Evolutionary conservation across 345 rosid genomes (phyloP).

Genomic region (Lumnitzera racemosa): DNA sequence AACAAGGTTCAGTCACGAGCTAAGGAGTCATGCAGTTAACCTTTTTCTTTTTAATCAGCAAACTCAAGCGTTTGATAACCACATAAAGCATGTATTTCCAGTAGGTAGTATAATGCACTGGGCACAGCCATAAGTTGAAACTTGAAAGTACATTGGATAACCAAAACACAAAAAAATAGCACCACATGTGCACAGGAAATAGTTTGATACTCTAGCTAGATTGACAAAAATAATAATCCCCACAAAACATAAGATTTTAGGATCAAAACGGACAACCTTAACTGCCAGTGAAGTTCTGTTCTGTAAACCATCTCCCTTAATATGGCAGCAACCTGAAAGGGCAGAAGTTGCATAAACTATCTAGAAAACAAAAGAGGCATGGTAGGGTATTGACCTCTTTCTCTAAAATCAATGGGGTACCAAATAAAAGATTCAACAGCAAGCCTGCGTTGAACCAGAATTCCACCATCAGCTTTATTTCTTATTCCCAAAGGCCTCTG

Average conservation of each 20-base stretch:
- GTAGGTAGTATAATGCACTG: too few relatives aligned
- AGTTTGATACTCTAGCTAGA: constrained; percentile 9
- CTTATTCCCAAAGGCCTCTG: constrained; percentile 40
- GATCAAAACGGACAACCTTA: constrained; percentile 46
- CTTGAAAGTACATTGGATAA: not conserved
- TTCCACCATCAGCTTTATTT: constrained; percentile 20
- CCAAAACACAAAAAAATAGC: constrained; percentile 9
- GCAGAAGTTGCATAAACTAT: constrained; percentile 38
- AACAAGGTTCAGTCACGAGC: too few relatives aligned
- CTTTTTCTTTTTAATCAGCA: too few relatives aligned
- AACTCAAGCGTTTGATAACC: too few relatives aligned
- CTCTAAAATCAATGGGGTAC: constrained; percentile 25
- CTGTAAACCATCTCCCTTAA: constrained; percentile 41
- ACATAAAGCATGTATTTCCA: not conserved
- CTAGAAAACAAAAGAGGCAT: constrained; percentile 27
- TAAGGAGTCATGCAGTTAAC: too few relatives aligned
- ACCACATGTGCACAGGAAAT: constrained; percentile 16
- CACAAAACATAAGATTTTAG: constrained; percentile 16
- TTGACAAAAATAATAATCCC: constrained; percentile 14
- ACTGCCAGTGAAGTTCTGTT: constrained; percentile 50
- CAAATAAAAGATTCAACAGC: constrained; percentile 23
- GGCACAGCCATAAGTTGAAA: not conserved
- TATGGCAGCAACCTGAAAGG: constrained; percentile 43
- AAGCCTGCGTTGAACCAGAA: constrained; percentile 13
- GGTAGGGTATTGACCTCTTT: constrained; percentile 25